Base-by-base conservation (phyloP, 1,284 basidiomycete species). In the Garcileccinum viscosum region DNA sequence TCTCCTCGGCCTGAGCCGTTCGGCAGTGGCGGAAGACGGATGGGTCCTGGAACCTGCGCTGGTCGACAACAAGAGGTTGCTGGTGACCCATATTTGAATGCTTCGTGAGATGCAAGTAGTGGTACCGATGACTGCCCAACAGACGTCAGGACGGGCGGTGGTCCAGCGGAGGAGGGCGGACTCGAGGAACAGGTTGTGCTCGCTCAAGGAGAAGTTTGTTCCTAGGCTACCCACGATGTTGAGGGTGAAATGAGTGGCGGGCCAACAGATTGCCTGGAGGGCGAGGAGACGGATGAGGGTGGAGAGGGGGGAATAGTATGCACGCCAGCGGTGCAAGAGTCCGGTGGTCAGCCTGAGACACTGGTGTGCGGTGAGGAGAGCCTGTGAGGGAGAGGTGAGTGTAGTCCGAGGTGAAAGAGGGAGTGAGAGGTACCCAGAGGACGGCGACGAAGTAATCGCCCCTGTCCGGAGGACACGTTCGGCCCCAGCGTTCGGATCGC, bases 191-290 rank as follows among this genome's bases (percentile, higher is more conserved):
- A 76, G 63, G n/a, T 33, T 47, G 53, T 59, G 68, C 5, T 70
- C 35, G 64, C 80, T 81, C 4, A 69, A 61, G 4, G 63, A 24
- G 2, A 60, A 5, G 50, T 77, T 72, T 0, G 74, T 35, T 9
- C 80, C 77, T 1, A 80, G 67, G 32, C 67, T 73, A 50, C 90
- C 89, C 69, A 95, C 85, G 56, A 94, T 79, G 50, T 83, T 85
- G 27, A 95, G 86, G 2, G 92, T 94, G 42, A 93, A 79, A 69
- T 94, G 92, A 9, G 94, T 95, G 12, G 94, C 91, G 3, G 94
- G 93, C 94, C 95, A 96, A 79, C 94, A 93, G 69, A 95, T 95
- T 11, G 93, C 92, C 80, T 96, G 94, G 2, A 96, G 83, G 0
- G 92, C 93, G 61, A 95, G 86, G 4, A 96, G 88, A 14, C 94